These are phyloP conservation scores for Stromatinia cepivora DNA, from an alignment of 2,329 filamentous ascomycete genomes.

Conservation along the genomic window DNA sequence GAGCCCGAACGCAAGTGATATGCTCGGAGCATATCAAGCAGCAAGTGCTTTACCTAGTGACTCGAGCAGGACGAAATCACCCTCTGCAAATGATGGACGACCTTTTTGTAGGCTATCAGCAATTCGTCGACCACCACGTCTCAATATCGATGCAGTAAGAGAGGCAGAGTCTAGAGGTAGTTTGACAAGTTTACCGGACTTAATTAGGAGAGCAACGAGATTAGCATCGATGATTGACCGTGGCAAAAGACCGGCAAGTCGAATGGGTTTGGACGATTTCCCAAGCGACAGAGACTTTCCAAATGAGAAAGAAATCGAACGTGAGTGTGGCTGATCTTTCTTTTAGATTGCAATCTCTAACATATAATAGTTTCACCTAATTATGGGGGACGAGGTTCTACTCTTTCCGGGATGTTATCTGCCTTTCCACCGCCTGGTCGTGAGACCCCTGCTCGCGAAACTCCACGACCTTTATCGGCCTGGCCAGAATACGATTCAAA, in stretches of 20 bases:
- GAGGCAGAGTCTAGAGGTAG: conserved; percentile 83
- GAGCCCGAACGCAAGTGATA: conserved; percentile 45
- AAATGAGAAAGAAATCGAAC: conserved; percentile 33
- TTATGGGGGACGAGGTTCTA: conserved; percentile 36
- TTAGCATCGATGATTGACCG: conserved; percentile 86
- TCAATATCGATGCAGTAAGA: conserved; percentile 80
- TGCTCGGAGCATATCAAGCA: conserved; percentile 53
- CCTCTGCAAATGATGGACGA: conserved; percentile 10
- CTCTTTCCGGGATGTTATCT: conserved; percentile 61
- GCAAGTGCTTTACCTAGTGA: conserved; percentile 40
- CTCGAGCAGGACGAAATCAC: not conserved
- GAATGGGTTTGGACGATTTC: conserved; percentile 55
- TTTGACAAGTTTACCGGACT: conserved; percentile 85
- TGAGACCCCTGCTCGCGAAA: conserved; percentile 44
- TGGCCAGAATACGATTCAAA: conserved; percentile 42
- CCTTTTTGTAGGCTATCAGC: conserved; percentile 52
- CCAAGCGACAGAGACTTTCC: conserved; percentile 42
- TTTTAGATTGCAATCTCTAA: not conserved
- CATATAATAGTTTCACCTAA: not conserved
- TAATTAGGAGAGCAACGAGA: conserved; percentile 85
- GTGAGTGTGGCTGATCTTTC: conserved; percentile 26
- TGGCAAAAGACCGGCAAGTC: conserved; percentile 65
- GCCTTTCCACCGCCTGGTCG: conserved; percentile 64
- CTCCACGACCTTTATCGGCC: conserved; percentile 41
- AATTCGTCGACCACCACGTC: conserved; percentile 65